Percentiles rank a stretch among this genome's conserved stretches.
Evolutionary conservation across 2,329 filamentous ascomycete species (phyloP).

Genomic region (Botryosphaeria dothidea): DNA sequence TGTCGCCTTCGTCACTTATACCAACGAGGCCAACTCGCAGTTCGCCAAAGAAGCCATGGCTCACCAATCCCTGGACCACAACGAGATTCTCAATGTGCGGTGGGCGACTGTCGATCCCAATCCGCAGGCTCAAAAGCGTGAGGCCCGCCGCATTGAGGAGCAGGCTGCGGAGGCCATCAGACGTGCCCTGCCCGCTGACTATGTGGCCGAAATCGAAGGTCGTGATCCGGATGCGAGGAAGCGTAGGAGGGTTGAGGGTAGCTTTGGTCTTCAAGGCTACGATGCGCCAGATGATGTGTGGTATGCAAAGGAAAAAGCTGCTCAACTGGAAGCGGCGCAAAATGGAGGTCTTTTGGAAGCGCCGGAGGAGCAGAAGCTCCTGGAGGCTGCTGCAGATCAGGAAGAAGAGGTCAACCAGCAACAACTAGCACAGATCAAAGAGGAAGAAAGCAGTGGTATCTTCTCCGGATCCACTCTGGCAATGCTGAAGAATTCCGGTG

Average conservation of each 20-base stretch:
- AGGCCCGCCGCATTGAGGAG: constrained; percentile 86
- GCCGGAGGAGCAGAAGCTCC: constrained; percentile 52
- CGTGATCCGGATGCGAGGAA: constrained; percentile 85
- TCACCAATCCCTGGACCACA: constrained; percentile 87
- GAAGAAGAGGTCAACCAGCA: constrained; percentile 33
- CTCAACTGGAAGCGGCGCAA: constrained; percentile 64
- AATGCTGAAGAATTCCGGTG: constrained; percentile 64
- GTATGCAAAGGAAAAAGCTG: constrained; percentile 76
- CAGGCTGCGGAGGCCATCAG: constrained; percentile 94
- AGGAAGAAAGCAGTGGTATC: constrained; percentile 61
- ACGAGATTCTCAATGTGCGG: constrained; percentile 89
- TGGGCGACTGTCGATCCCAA: constrained; percentile 98
- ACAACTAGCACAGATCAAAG: constrained; percentile 22
- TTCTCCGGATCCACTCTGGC: constrained; percentile 81
- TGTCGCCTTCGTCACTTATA: constrained; percentile 93
- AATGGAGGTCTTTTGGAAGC: constrained; percentile 62
- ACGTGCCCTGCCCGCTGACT: constrained; percentile 82
- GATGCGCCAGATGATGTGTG: constrained; percentile 93
- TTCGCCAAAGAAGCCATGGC: constrained; percentile 81
- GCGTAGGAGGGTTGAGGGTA: constrained; percentile 83
- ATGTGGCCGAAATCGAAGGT: constrained; percentile 91
- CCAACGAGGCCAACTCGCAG: constrained; percentile 65
- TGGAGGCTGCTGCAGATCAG: constrained; percentile 46
- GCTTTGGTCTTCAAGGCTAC: constrained; percentile 86
- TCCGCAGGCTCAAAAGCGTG: constrained; percentile 88